Conservation (phyloP, 179 eudicot species). For the Nepenthes alata region DNA sequence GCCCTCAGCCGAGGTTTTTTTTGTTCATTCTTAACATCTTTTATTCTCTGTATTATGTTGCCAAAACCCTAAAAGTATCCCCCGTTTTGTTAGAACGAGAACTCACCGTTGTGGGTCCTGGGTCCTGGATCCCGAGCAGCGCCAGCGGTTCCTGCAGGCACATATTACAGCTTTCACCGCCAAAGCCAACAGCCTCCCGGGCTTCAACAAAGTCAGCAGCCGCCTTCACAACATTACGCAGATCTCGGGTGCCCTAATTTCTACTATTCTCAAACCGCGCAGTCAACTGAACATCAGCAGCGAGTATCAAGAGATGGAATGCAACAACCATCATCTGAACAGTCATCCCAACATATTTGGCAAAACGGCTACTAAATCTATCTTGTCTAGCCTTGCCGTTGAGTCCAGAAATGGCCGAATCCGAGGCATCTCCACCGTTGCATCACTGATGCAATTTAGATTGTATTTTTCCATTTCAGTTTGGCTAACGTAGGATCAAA, state of each 20-base stretch:
- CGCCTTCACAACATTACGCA: conserved; percentile 61
- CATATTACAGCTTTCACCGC: conserved; percentile 76
- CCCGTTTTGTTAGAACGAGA: conserved; percentile 30
- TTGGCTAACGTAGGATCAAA: conserved; percentile 2
- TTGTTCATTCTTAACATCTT: no score
- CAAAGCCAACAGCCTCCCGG: conserved; percentile 71
- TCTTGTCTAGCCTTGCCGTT: conserved; percentile 7
- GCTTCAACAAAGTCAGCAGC: conserved; percentile 62
- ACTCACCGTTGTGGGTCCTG: conserved; percentile 41
- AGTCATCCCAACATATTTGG: conserved; percentile 71
- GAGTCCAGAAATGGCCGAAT: conserved; percentile 1
- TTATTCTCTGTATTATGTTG: no score
- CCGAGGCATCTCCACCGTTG: no score
- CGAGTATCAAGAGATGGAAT: conserved; percentile 74
- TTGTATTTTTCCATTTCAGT: conserved; percentile 1
- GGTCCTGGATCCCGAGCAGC: conserved; percentile 70
- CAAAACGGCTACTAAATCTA: conserved; percentile 59
- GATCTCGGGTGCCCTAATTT: conserved; percentile 55
- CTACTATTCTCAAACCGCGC: conserved; percentile 68
- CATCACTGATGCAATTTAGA: neutral
- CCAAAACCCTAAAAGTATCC: neutral
- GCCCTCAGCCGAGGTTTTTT: no score
- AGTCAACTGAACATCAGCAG: conserved; percentile 59
- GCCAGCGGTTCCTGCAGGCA: conserved; percentile 67
- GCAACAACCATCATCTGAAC: conserved; percentile 48